Evolutionary conservation across 768 basidiomycete species (phyloP).

Genomic region (Kwoniella botswanensis): DNA sequence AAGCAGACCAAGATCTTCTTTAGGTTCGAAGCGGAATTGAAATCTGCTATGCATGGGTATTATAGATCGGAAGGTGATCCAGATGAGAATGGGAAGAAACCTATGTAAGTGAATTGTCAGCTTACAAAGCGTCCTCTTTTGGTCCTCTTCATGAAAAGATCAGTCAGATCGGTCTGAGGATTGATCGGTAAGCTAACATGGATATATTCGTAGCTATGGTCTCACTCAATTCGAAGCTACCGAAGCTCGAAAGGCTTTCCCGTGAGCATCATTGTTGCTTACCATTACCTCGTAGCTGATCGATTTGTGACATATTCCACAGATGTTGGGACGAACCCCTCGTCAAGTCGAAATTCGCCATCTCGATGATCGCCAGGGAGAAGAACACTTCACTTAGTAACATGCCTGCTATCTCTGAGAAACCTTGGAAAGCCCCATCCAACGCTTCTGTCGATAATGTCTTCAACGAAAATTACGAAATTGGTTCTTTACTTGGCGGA

Average conservation of each 20-base stretch:
- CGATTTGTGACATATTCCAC: not conserved
- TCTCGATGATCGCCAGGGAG: conserved; percentile 78
- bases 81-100: conserved; percentile 66
- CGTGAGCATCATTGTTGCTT: conserved; percentile 33
- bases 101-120: conserved; percentile 55
- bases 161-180: not conserved
- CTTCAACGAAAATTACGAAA: conserved; percentile 45
- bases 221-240: conserved; percentile 96
- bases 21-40: conserved; percentile 71
- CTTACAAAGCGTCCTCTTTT: not conserved
- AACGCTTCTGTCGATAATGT: conserved; percentile 47
- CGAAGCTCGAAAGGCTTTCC: conserved; percentile 69
- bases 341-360: conserved; percentile 75
- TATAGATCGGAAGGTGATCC: conserved; percentile 46
- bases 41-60: conserved; percentile 72
- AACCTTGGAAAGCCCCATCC: conserved; percentile 56
- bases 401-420: conserved; percentile 76
- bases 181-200: conserved; percentile 5
- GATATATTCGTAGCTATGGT: conserved; percentile 59
- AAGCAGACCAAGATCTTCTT: conserved; percentile 68
- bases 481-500: conserved; percentile 42
- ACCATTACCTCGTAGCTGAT: not conserved
- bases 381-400: conserved; percentile 82
- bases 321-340: conserved; percentile 89
- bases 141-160: not conserved